Evolutionary conservation across 768 basidiomycete species (phyloP).

Genomic region (Asterophora parasitica): DNA sequence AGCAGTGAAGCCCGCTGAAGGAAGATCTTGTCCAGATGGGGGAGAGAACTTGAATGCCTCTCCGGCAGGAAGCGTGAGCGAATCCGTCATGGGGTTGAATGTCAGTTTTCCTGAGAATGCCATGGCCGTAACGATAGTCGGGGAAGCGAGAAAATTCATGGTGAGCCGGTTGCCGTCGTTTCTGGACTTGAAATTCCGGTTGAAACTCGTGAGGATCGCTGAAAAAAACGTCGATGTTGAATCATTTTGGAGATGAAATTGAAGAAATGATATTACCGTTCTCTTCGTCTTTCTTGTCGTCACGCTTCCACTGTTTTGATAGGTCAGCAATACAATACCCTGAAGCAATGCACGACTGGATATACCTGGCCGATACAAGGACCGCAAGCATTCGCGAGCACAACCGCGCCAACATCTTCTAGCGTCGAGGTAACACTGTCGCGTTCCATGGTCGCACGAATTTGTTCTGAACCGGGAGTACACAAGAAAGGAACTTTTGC

Average conservation of each 20-base stretch:
- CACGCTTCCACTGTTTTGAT: slow-evolving; percentile 77
- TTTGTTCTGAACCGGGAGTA: slow-evolving; percentile 92
- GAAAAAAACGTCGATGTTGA: slow-evolving; percentile 8
- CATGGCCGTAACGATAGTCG: slow-evolving; percentile 96
- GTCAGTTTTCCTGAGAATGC: slow-evolving; percentile 90
- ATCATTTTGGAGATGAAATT: background rate
- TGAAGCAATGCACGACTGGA: slow-evolving; percentile 5
- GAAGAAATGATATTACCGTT: slow-evolving; percentile 56
- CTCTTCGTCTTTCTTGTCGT: slow-evolving; percentile 81
- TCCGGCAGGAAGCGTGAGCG: slow-evolving; percentile 61
- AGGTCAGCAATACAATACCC: slow-evolving; percentile 5
- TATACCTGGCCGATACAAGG: slow-evolving; percentile 93
- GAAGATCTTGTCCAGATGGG: slow-evolving; percentile 82
- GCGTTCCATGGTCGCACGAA: slow-evolving; percentile 95
- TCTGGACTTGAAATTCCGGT: slow-evolving; percentile 84
- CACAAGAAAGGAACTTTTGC: slow-evolving; percentile 84
- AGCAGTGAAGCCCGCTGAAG: slow-evolving; percentile 72
- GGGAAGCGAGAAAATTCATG: slow-evolving; percentile 98
- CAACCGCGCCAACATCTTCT: slow-evolving; percentile 87
- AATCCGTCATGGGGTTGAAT: slow-evolving; percentile 90
- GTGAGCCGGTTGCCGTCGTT: slow-evolving; percentile 94
- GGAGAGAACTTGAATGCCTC: slow-evolving; percentile 78
- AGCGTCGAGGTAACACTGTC: slow-evolving; percentile 81
- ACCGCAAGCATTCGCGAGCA: slow-evolving; percentile 96
- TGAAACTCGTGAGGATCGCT: slow-evolving; percentile 98